These are phyloP conservation scores for Saccharomyces hybrid DNA, from an alignment of 1,139 yeast species.

Conservation along the genomic window DNA sequence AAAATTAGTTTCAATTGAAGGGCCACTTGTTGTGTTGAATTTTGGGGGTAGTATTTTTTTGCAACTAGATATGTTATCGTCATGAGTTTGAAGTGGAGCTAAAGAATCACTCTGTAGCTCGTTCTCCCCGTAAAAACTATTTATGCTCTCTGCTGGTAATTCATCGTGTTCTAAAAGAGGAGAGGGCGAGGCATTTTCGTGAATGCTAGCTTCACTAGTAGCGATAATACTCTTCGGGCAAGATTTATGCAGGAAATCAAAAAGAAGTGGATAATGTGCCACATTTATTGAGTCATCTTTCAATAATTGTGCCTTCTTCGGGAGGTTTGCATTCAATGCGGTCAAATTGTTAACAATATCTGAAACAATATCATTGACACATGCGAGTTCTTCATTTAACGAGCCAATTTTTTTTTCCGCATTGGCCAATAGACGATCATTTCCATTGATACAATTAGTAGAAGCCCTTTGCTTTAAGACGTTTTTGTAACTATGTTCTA, in stretches of 20 bases:
- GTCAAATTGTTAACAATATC: background rate
- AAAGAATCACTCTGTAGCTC: background rate
- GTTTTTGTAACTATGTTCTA: constrained; percentile 18
- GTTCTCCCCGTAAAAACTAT: background rate
- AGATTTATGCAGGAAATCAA: constrained; percentile 13
- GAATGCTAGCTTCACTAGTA: background rate
- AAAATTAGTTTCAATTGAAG: background rate
- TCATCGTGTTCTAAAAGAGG: background rate
- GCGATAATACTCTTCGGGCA: constrained; percentile 4
- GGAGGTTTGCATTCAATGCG: constrained; percentile 11
- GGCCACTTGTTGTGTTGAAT: background rate
- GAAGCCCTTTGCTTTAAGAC: constrained; percentile 10
- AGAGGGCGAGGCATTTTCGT: background rate
- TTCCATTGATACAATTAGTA: constrained; percentile 5
- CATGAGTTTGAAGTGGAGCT: background rate
- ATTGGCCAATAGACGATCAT: constrained; percentile 5
- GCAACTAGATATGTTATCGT: background rate
- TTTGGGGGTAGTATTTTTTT: background rate
- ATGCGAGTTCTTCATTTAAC: constrained; percentile 1
- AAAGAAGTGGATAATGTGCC: constrained; percentile 24
- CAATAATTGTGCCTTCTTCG: constrained; percentile 12
- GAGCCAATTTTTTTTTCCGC: constrained; percentile 1
- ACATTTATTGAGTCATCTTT: constrained; percentile 16
- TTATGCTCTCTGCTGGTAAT: background rate
- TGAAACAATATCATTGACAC: constrained; percentile 1